Base-by-base conservation (phyloP, 495 filamentous ascomycete species). In the Astrothelium subdiscretum region DNA sequence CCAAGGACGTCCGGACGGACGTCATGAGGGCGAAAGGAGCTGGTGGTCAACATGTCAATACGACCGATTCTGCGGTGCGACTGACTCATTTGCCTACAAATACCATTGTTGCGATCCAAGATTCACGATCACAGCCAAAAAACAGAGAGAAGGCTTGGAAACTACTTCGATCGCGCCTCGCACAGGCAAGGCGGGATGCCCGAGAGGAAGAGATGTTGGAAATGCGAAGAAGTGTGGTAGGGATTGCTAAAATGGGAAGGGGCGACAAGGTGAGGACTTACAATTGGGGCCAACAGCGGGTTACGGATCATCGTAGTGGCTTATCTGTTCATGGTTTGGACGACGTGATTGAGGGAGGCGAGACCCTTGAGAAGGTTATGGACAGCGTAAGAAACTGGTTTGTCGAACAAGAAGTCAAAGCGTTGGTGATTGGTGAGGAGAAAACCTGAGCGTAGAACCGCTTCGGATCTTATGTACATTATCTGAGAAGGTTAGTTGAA, bases 21-120 rank as follows among this genome's bases (percentile, higher is more conserved):
- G 87, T 89, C 67, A 96, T 97, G 92, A 83, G 91, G 31, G 90
- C 94, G 0, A 79, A 88, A 58, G 94, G 94, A 31, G 91, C 94
- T 1, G 94, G 94, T 20, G 94, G 94, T 5, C 94, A 98, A 76
- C 95, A 97, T 72, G 94, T 98, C 70, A 98, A 98, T 74, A 97
- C 89, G 65, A 98, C 94, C 1, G 95, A 97, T 73, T 96, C 91
- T 35, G 94, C 94, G 20, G 89, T 98, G 64, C 86, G 94, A 20
- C 78, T 98, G 61, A 96, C 91, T 12, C 95, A 98, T 80, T 79
- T 90, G 13, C 95, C 94, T 11, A 96, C 92, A 0, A 85, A 84
- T 38, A 90, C 83, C 8, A 82, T 88, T 29, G 92, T 97, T 12
- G 85, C 85, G 48, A 96, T 97, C 78, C 94, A 98, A 70, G 94